A percentile compares a stretch with the other conserved stretches of the same genome.
These are phyloP conservation scores for Solidago caesia DNA, from an alignment of 129 eudicot genomes.

Conservation along the genomic window DNA sequence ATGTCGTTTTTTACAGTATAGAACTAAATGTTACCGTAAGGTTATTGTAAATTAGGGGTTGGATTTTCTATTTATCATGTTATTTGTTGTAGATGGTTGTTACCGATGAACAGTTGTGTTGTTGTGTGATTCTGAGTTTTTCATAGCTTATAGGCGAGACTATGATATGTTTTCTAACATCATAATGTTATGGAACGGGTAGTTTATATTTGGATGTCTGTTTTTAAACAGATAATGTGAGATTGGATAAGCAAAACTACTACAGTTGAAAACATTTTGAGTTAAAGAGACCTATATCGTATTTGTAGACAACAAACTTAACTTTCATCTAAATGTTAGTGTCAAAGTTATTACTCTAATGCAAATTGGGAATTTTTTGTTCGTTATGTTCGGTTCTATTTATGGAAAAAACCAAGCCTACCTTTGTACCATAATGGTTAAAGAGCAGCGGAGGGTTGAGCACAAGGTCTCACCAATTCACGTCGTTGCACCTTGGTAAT, in stretches of 20 bases:
- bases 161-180: background rate
- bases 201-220: background rate
- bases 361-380: conserved; percentile 33
- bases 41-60: conserved; percentile 21
- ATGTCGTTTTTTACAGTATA: no score
- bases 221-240: background rate
- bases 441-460: conserved; percentile 58
- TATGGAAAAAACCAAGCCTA: conserved; percentile 94
- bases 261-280: background rate
- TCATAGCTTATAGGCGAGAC: background rate
- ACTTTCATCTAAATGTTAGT: no score
- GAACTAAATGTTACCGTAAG: conserved; percentile 10
- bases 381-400: conserved; percentile 47
- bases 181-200: background rate
- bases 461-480: conserved; percentile 42
- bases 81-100: no score
- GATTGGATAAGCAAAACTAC: background rate
- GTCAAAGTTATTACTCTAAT: conserved; percentile 14
- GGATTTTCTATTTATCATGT: no score
- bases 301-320: background rate
- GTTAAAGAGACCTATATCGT: background rate
- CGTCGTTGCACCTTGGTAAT: conserved; percentile 59
- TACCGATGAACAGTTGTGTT: background rate
- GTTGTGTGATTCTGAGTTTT: background rate
- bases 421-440: conserved; percentile 92